phyloP scores from a whole-genome alignment of 176 grass and related monocot species.

The Hyparrhenia diplandra region DNA sequence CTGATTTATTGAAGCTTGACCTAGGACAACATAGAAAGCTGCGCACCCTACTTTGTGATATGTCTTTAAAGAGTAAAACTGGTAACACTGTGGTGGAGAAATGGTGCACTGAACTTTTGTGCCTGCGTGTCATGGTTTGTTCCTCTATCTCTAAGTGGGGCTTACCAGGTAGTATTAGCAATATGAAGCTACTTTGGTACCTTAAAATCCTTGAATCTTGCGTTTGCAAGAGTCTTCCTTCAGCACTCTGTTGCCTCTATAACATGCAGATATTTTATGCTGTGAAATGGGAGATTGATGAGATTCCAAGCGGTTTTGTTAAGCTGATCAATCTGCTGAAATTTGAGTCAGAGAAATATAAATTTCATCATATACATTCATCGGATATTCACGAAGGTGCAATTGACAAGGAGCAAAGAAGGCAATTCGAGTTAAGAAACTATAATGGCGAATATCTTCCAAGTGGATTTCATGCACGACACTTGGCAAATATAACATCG shows the following conservation, averaged over 20 bases:
- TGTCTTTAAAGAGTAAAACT: no score
- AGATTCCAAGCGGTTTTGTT: background rate
- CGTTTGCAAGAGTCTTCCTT: background rate
- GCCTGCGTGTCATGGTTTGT: no score
- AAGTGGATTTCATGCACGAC: background rate
- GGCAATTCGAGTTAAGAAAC: no score
- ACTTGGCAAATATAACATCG: background rate
- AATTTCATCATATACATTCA: background rate
- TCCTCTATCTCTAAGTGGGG: background rate
- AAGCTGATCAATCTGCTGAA: background rate
- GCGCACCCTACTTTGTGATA: no score
- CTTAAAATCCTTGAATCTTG: accelerated
- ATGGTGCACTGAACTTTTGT: no score
- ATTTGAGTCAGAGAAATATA: background rate
- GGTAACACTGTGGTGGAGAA: no score
- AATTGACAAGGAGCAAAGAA: no score
- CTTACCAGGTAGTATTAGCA: background rate
- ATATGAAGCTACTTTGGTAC: constrained; percentile 12
- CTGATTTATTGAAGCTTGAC: no score
- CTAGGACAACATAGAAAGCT: no score
- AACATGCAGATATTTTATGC: background rate
- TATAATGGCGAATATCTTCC: no score
- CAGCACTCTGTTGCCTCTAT: background rate
- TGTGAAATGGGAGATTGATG: background rate
- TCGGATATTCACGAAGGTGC: background rate